A percentile compares a stretch with the other conserved stretches of the same genome.
Evolutionary conservation across 768 basidiomycete species (phyloP).

Genomic region (Mycena sanguinolenta): DNA sequence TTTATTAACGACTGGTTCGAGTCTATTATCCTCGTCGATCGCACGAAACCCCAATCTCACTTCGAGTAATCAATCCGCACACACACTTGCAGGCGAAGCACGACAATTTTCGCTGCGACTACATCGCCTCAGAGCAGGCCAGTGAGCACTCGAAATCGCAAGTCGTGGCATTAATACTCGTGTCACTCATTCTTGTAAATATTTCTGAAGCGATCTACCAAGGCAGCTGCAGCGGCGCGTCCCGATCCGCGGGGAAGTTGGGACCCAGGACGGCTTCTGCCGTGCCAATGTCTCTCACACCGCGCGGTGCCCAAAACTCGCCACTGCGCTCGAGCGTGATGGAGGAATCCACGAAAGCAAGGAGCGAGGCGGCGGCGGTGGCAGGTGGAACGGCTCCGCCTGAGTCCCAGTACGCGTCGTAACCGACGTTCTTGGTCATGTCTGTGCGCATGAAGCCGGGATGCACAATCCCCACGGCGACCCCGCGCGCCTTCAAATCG

Average conservation of each 20-base stretch:
- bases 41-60: too few species aligned
- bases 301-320: constrained; percentile 62
- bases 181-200: too few species aligned
- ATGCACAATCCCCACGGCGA: constrained; percentile 59
- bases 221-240: constrained; percentile 55
- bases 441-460: constrained; percentile 64
- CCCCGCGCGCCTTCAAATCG: constrained; percentile 54
- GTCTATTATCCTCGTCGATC: too few species aligned
- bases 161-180: too few species aligned
- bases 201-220: constrained; percentile 54
- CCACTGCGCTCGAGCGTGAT: constrained; percentile 53
- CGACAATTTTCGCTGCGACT: too few species aligned
- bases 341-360: constrained; percentile 53
- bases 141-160: too few species aligned
- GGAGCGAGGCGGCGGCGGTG: constrained; percentile 53
- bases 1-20: too few species aligned
- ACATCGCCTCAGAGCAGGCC: too few species aligned
- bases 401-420: constrained; percentile 57
- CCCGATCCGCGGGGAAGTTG: constrained; percentile 53
- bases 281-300: constrained; percentile 58
- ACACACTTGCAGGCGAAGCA: too few species aligned
- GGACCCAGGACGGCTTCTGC: constrained; percentile 57
- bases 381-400: constrained; percentile 62
- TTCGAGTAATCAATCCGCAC: too few species aligned
- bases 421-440: constrained; percentile 60